Base-by-base conservation (phyloP, 78 protist species). In the Dictyostelium capitatum region DNA sequence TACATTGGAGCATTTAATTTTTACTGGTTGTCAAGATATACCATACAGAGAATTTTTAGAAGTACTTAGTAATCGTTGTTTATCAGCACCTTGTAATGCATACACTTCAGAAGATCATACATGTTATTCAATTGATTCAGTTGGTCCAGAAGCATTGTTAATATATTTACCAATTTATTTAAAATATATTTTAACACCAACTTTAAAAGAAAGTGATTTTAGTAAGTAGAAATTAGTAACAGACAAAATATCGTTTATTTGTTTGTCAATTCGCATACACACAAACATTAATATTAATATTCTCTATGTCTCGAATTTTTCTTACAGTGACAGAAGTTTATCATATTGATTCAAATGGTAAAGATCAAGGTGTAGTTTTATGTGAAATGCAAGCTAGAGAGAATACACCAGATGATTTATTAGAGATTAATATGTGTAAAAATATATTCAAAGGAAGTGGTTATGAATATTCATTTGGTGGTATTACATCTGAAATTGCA, bases 1-100 rank as follows among this genome's bases (percentile, higher is more conserved):
- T 70, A 81, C 94, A 25, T 80, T 96, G 28, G 98, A 96, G 62
- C 98, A 96, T 78, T 75, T 96, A 46, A 90, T 96, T 3, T 96
- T 96, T n/a, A 15, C 72, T 7, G 96, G 98, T 19, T 82, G 92
- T 20, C 41, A 77, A 17, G 69, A 54, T 51, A 57, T 79, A 41
- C 95, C 95, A 11, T 80, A 78, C 47, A 53, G 96, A 28, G 89
- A 80, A 2, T 80, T 54, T 51, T 70, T 92, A 59, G 96, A 92
- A 30, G 41, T 46, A 7, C 12, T 92, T 11, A n/a, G 91, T 1
- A 65, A 79, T 50, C 77, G 96, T n/a, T 69, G 87, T 48, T 79
- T 70, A 67, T 79, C 91, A 7, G 73, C 91, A 20, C 93, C 93
- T 6, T 69, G 79, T 19, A 92, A 92, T 50, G 96, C 96, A 1